Evolutionary conservation across 805 yeast genomes (phyloP), one percentile per base, ranked within the genome.

Genomic region (Hanseniaspora pseudoguilliermondii): DNA sequence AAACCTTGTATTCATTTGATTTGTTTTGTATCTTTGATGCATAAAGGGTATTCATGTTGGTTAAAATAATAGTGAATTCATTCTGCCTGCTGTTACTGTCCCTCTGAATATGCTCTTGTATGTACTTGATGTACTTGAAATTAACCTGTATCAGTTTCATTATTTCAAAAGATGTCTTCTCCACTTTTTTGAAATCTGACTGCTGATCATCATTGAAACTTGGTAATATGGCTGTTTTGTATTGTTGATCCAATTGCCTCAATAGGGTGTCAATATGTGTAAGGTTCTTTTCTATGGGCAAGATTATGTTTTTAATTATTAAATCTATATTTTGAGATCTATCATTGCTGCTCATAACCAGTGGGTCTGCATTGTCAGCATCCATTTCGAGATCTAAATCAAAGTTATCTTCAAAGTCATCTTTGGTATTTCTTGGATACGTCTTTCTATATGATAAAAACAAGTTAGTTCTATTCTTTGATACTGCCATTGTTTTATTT

Each of bases 391-490:
- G 65, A 23, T 64, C 67, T n/a, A 65, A 61, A 20, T 62, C 57
- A 57, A 47, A 64, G 61, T 55, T 67, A 39, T 46, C 61, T 54
- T 68, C 62, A n/a, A 64, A 59, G 36, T 65, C 66, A 55, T 29
- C 57, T 44, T 47, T 53, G 32, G 59, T 83, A 83, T 64, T 62
- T 59, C 76, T 79, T 61, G 95, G 95, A 57, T 83, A 84, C 11
- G 97, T 89, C 58, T 93, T 80, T 60, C 98, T 80, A 66, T 86
- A 91, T 47, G 97, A 88, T 23, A 89, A 73, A 68, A 76, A 91
- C 60, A 91, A 75, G 65, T 90, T 91, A n/a, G 98, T 93, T 67
- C 97, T 76, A 70, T 93, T 97, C 67, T 97, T 77, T 65, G 85
- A 86, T 5, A 46, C 46, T 3, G 42, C 41, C 47, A 54, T 41